Evolutionary conservation across 805 yeast species (phyloP).

Genomic region (Cephaloascus albidus): DNA sequence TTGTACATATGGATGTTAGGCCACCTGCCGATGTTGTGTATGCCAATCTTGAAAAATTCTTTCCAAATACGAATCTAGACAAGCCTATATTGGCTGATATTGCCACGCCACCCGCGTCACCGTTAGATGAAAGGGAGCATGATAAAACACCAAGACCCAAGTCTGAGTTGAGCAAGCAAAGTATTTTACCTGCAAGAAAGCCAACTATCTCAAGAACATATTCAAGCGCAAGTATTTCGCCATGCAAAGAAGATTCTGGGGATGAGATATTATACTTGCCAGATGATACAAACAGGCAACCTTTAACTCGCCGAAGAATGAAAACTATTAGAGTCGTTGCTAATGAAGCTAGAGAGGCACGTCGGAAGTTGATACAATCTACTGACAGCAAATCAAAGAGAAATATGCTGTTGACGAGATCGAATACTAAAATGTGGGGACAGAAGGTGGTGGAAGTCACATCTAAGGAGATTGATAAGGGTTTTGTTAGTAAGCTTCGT

Average conservation of each 20-base stretch:
- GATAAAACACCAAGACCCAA: not conserved
- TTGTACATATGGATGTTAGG: conserved; percentile 49
- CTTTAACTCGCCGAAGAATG: conserved; percentile 48
- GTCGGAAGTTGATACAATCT: conserved; percentile 10
- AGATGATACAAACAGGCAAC: conserved; percentile 26
- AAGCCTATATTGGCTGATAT: conserved; percentile 79
- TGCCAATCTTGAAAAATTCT: conserved; percentile 82
- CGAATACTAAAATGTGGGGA: conserved; percentile 96
- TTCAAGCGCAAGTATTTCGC: conserved; percentile 31
- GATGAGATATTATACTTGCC: conserved; percentile 21
- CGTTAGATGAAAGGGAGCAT: conserved; percentile 8
- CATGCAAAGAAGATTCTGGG: conserved; percentile 14
- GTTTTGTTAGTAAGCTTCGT: conserved; percentile 56
- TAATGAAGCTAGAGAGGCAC: conserved; percentile 70
- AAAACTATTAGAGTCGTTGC: conserved; percentile 93
- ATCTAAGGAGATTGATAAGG: conserved; percentile 52
- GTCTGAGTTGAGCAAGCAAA: not conserved
- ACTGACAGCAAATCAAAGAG: not conserved
- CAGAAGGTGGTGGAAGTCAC: conserved; percentile 86
- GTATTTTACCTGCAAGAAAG: conserved; percentile 6
- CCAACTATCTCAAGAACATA: conserved; percentile 32
- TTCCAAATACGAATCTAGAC: conserved; percentile 89
- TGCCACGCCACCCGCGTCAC: conserved; percentile 47
- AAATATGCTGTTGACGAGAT: not conserved
- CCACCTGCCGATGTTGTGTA: conserved; percentile 95